Conservation (phyloP, 768 basidiomycete species). For the Podaxis sp. region DNA sequence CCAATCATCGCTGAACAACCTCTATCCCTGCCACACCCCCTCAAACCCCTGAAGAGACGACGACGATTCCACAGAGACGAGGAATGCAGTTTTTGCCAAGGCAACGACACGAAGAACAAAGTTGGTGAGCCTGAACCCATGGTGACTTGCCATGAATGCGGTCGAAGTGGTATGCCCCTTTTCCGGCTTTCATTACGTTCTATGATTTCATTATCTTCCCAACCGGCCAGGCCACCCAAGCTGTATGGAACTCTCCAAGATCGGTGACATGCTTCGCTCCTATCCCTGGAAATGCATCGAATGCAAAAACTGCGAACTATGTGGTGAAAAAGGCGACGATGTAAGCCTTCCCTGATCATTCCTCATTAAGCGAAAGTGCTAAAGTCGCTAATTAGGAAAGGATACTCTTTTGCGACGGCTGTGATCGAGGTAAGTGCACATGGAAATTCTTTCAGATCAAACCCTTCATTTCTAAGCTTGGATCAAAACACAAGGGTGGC, state of each 20-base stretch:
- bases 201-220: constrained; percentile 16
- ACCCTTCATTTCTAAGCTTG: constrained; percentile 11
- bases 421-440: constrained; percentile 73
- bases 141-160: constrained; percentile 81
- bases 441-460: constrained; percentile 6
- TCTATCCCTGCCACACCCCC: constrained; percentile 39
- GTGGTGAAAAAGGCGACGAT: constrained; percentile 82
- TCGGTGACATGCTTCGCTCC: constrained; percentile 59
- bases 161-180: constrained; percentile 65
- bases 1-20: constrained; percentile 40
- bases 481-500: constrained; percentile 59
- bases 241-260: constrained; percentile 66
- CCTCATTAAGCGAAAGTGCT: constrained; percentile 12
- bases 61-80: constrained; percentile 52
- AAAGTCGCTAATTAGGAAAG: constrained; percentile 47
- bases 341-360: constrained; percentile 47
- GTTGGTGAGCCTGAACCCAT: constrained; percentile 58
- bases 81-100: constrained; percentile 79
- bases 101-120: constrained; percentile 61
- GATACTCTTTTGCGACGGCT: constrained; percentile 90
- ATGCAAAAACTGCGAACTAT: constrained; percentile 92
- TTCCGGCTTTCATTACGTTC: constrained; percentile 14
- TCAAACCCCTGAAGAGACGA: constrained; percentile 35
- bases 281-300: constrained; percentile 90
- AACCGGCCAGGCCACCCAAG: constrained; percentile 71